These are phyloP conservation scores for Talaromyces sp. DNA, from an alignment of 2,329 filamentous ascomycete species.

Conservation along the genomic window DNA sequence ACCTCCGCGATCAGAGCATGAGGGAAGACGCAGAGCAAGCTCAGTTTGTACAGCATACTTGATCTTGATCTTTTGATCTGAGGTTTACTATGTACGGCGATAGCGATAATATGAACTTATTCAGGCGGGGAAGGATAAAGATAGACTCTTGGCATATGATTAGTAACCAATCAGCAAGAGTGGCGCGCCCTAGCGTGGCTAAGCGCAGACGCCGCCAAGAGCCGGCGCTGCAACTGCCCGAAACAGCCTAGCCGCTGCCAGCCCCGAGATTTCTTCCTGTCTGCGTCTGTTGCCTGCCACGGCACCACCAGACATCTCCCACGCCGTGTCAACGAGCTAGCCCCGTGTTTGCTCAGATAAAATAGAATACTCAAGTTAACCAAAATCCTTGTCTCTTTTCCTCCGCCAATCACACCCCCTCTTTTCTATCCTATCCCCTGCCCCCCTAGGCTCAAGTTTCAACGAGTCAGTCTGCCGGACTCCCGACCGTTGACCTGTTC, in stretches of 20 bases:
- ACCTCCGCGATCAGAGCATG: background rate
- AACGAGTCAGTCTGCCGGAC: constrained; percentile 3
- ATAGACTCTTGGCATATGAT: background rate
- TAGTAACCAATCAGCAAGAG: background rate
- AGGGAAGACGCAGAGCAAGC: background rate
- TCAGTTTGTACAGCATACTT: background rate
- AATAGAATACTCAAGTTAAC: background rate
- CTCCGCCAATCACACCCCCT: constrained; percentile 3
- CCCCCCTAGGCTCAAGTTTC: background rate
- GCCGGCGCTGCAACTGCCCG: background rate
- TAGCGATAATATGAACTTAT: too few relatives aligned
- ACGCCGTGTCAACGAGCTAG: background rate
- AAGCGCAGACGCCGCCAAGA: constrained; percentile 4
- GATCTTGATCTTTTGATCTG: background rate
- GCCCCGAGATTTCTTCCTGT: background rate
- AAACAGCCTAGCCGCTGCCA: background rate
- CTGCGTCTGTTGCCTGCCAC: background rate
- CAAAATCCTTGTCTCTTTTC: constrained; percentile 7
- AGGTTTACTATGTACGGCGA: too few relatives aligned
- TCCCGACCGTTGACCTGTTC: background rate
- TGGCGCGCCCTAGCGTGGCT: background rate
- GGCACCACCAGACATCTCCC: constrained; percentile 2
- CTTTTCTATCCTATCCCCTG: background rate
- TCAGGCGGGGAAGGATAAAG: too few relatives aligned
- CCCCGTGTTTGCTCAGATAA: background rate